Base-by-base conservation (phyloP, 768 basidiomycete species). In the Lentinula aciculospora region DNA sequence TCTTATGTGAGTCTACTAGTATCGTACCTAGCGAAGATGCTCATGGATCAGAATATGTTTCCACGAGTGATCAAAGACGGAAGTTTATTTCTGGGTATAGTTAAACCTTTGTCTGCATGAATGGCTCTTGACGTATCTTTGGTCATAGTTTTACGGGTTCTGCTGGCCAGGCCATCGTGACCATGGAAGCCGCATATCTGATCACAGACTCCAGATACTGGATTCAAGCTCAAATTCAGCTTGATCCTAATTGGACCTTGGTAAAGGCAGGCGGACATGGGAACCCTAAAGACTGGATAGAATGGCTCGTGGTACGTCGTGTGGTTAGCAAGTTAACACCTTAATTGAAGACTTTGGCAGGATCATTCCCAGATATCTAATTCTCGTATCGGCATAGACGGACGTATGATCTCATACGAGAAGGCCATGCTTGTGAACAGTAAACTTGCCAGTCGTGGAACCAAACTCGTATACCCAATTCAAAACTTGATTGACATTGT, bases 141-240 rank as follows among this genome's bases (percentile, higher is more conserved):
- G 34, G 29, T 36, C 34, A 36, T 56, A 85, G 84, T 36, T 87
- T 87, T 62, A 73, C 81, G 19, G 86, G 86, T 32, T 81, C 83
- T 32, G 82, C 84, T 23, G 92, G 91, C 15, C 75, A 83, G 59
- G 91, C 87, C 10, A 79, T 94, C 45, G 70, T 93, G 28, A 85
- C 88, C 3, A 75, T 75, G 66, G 76, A 75, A 5, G 72, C 78
- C 7, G 92, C 92, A 7, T 92, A 90, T 64, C 74, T 93, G 44
- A 73, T 92, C 61, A 84, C 84, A 19, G 91, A 94, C 68, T 86
- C 92, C 9, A 81, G 90, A 13, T 94, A 94, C 66, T 94, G 89
- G 88, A 63, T 84, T 1, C 92, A 93, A 71, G 89, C 92, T 17
- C 75, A 76, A 7, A 75, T 79, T 3, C 81, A 92, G 60, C 68